Conservation (phyloP, 2,329 filamentous ascomycete genomes). For the Microdochium nivale region DNA sequence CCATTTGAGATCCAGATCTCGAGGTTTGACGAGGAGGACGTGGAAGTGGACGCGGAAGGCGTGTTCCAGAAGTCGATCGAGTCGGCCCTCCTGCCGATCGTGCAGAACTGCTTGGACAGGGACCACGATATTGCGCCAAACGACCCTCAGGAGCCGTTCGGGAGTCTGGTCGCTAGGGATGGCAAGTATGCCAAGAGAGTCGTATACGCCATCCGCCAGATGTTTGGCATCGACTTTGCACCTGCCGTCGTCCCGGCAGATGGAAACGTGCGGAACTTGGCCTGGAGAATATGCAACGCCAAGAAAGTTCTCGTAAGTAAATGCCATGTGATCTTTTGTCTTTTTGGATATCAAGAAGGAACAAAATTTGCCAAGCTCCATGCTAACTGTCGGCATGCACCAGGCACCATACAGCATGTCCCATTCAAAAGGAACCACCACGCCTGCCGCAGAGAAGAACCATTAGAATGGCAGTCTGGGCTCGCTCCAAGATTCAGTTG, state of each 20-base stretch:
- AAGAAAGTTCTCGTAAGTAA: slow-evolving; percentile 80
- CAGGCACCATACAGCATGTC: slow-evolving; percentile 69
- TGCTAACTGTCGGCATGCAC: slow-evolving; percentile 10
- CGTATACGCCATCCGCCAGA: slow-evolving; percentile 89
- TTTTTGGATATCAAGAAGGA: neutral
- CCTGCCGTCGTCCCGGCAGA: slow-evolving; percentile 88
- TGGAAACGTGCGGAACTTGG: slow-evolving; percentile 80
- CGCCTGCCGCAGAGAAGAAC: slow-evolving; percentile 35
- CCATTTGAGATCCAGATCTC: slow-evolving; percentile 86
- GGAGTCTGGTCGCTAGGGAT: slow-evolving; percentile 74
- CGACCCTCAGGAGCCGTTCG: slow-evolving; percentile 73
- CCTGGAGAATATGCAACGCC: slow-evolving; percentile 91
- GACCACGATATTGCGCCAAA: slow-evolving; percentile 85
- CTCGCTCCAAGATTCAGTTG: too few relatives aligned
- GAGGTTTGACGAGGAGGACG: slow-evolving; percentile 70
- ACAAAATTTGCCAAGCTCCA: neutral
- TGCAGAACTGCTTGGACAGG: slow-evolving; percentile 87
- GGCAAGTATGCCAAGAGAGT: slow-evolving; percentile 83
- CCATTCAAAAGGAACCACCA: slow-evolving; percentile 51
- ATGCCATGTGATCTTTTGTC: neutral
- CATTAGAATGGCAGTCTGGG: too few relatives aligned
- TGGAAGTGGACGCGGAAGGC: slow-evolving; percentile 49
- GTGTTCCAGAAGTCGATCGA: slow-evolving; percentile 65
- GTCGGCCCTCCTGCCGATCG: slow-evolving; percentile 66
- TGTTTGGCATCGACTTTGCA: slow-evolving; percentile 96